These are phyloP conservation scores for Coniferiporia weirii DNA, from an alignment of 1,284 basidiomycete genomes.

Conservation along the genomic window DNA sequence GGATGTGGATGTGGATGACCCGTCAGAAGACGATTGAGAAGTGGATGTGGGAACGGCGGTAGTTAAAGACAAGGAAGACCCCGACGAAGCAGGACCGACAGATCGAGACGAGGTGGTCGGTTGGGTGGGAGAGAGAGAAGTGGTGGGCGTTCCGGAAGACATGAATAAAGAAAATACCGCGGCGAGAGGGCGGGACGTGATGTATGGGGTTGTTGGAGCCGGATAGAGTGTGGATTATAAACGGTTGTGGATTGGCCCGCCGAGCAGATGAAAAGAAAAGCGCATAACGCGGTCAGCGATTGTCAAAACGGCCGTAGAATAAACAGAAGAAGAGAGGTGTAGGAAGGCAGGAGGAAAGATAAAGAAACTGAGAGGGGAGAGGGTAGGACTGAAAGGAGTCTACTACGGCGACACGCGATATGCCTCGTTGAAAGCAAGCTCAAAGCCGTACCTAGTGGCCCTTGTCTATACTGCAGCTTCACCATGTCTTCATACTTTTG, in stretches of 20 bases:
- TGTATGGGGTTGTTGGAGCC: background rate
- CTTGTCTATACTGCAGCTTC: background rate
- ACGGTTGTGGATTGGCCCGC: background rate
- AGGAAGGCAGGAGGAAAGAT: background rate
- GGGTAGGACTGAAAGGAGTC: background rate
- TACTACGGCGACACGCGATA: background rate
- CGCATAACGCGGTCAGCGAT: background rate
- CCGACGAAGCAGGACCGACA: constrained; percentile 8
- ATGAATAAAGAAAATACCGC: background rate
- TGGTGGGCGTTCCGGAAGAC: background rate
- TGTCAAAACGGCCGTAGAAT: background rate
- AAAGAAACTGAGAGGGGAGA: background rate
- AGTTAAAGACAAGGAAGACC: background rate
- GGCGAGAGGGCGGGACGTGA: background rate
- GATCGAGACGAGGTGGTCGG: background rate
- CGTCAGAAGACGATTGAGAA: constrained; percentile 16
- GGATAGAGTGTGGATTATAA: background rate
- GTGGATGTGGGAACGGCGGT: constrained; percentile 4
- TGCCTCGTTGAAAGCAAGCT: background rate
- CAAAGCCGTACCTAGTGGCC: background rate
- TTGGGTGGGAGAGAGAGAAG: constrained; percentile 1
- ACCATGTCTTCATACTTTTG: background rate
- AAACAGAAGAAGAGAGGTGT: background rate
- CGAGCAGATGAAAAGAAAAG: background rate
- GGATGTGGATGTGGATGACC: background rate